Evolutionary conservation across 768 basidiomycete species (phyloP).

Genomic region (Termitomyces sp.): DNA sequence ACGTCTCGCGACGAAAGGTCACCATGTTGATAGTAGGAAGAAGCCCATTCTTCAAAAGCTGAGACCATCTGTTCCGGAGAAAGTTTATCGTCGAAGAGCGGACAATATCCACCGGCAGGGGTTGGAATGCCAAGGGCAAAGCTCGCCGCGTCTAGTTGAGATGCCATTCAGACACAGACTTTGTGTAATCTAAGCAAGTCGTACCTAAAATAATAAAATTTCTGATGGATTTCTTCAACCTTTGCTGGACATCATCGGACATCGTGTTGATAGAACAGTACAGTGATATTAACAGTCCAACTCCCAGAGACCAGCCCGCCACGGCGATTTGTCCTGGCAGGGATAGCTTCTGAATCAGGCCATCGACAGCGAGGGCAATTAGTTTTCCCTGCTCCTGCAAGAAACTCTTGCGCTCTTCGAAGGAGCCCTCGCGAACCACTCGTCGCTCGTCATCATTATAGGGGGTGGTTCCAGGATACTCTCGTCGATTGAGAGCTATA

Average conservation of each 20-base stretch:
- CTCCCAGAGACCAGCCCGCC: conserved; percentile 28
- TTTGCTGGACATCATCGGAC: conserved; percentile 8
- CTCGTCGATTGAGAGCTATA: conserved; percentile 27
- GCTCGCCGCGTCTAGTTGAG: not conserved
- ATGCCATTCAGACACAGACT: not conserved
- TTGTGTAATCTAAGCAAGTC: not conserved
- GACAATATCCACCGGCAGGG: not conserved
- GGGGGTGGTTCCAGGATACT: conserved; percentile 29
- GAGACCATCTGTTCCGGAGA: not conserved
- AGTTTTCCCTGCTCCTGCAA: conserved; percentile 23
- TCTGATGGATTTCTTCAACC: conserved; percentile 18
- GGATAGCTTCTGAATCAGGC: conserved; percentile 17
- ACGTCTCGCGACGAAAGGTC: not conserved
- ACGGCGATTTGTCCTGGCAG: conserved; percentile 18
- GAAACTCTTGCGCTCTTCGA: conserved; percentile 13
- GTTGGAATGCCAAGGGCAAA: not conserved
- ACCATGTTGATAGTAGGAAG: not conserved
- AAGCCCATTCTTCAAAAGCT: conserved; percentile 1
- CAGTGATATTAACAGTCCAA: conserved; percentile 18
- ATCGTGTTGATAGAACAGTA: conserved; percentile 17
- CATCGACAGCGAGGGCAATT: conserved; percentile 23
- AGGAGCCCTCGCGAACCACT: conserved; percentile 12
- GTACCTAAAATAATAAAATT: conserved; percentile 17
- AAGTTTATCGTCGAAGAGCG: not conserved
- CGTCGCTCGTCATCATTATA: conserved; percentile 22